Evolutionary conservation across 805 yeast genomes (phyloP).

Genomic region (Saturnispora dispora): DNA sequence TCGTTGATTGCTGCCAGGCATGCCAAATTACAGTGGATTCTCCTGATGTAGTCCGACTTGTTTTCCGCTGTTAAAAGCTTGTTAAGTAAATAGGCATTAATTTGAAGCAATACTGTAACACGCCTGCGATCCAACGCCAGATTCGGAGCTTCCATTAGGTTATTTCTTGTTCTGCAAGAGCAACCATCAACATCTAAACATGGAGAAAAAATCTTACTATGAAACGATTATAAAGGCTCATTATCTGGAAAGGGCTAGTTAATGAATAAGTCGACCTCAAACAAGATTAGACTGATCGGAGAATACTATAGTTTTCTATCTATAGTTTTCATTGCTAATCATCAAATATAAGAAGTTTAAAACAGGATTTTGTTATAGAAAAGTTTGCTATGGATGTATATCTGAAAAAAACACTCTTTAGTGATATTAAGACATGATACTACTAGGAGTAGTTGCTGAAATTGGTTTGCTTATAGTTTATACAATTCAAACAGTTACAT

Average conservation of each 20-base stretch:
- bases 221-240: not conserved
- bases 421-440: not conserved
- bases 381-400: not conserved
- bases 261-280: not conserved
- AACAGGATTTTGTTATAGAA: not conserved
- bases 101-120: conserved; percentile 28
- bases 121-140: conserved; percentile 24
- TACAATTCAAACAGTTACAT: too few species aligned
- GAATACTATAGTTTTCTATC: too few species aligned
- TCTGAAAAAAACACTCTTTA: not conserved
- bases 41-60: conserved; percentile 25
- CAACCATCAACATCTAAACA: not conserved
- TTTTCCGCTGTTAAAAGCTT: conserved; percentile 26
- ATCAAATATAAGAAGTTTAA: not conserved
- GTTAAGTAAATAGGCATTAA: conserved; percentile 27
- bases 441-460: too few species aligned
- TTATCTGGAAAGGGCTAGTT: not conserved
- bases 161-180: not conserved
- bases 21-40: conserved; percentile 30
- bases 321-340: not conserved
- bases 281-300: not conserved
- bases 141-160: not conserved
- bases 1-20: conserved; percentile 32
- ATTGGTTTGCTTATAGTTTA: not conserved
- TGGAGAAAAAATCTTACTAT: not conserved